Evolutionary conservation across 2,329 filamentous ascomycete species (phyloP), one percentile per base, ranked within the genome.

Genomic region (Penicillium sp.): DNA sequence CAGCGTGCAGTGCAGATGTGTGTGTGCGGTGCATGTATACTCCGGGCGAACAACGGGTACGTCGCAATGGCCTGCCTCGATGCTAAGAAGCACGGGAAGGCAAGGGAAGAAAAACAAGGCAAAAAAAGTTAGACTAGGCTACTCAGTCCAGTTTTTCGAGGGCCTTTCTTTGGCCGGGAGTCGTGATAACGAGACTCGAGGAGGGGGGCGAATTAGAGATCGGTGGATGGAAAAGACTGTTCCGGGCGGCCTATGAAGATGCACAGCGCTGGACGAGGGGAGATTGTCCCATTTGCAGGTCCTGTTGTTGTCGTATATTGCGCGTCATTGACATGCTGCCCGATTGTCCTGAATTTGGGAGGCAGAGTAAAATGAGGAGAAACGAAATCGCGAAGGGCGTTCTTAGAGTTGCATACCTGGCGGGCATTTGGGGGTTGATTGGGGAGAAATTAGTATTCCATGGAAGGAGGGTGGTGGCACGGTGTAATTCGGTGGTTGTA

Each of bases 271-370:
- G 59, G 24, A 64, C 19, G 53, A 24, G 44, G 13, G 40, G 60
- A 45, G 30, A 22, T 6, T 58, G 38, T 55, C 33, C 38, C 28
- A 37, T 65, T 63, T 19, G 53, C 50, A 49, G 24, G 45, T 8
- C 33, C 38, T 24, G 33, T 12, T 56, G 28, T 45, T 62, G 56
- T 35, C 35, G 37, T 62, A 61, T 30, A 13, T 56, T 67, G 67
- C 61, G 56, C 64, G 61, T 69, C 61, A 70, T 70, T 53, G 53
- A 8, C 49, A 45, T 66, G 66, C 58, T 70, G 67, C 63, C 68
- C 63, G 61, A 68, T 65, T 15, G 42, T 57, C 19, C 22, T 53
- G n/a, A 19, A 12, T 26, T 51, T 62, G 35, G 49, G 50, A 30
- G 26, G 26, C 9, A 30, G 26, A 50, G 24, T 55, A 45, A 28